A percentile compares a stretch with the other conserved stretches of the same genome.
Evolutionary conservation across 2,329 filamentous ascomycete genomes (phyloP).

Genomic region (Xylaria sp.): DNA sequence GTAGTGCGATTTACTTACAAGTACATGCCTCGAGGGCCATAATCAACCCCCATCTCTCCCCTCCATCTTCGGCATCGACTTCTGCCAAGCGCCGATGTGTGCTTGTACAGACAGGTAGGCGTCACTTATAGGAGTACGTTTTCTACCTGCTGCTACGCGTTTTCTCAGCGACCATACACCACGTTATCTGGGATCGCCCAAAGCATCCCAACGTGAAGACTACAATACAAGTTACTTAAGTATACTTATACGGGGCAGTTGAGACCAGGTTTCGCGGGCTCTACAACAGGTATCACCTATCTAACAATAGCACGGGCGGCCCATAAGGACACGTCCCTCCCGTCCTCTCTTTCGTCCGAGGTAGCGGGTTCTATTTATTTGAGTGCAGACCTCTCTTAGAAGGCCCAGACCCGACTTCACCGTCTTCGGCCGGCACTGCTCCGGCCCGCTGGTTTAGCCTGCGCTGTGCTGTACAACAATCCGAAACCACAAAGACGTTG

Average conservation of each 20-base stretch:
- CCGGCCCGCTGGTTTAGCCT: conserved; percentile 5
- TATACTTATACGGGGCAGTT: too few species aligned
- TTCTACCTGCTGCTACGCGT: too few species aligned
- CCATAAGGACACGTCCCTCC: background rate
- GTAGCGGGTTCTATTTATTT: background rate
- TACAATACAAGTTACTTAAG: too few species aligned
- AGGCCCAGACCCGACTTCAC: too few species aligned
- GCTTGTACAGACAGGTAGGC: background rate
- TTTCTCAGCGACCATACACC: too few species aligned
- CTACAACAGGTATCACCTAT: conserved; percentile 1
- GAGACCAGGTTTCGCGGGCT: too few species aligned
- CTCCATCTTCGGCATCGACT: conserved; percentile 5
- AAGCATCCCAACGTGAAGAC: too few species aligned
- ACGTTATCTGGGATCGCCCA: too few species aligned
- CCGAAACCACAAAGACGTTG: background rate
- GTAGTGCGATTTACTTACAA: too few species aligned
- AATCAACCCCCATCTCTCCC: background rate
- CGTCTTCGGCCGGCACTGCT: conserved; percentile 13
- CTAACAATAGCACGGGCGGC: conserved; percentile 27
- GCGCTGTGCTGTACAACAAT: conserved; percentile 11
- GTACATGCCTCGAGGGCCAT: conserved; percentile 10
- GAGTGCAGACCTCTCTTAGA: background rate
- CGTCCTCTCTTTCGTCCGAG: background rate
- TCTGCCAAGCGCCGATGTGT: conserved; percentile 22
- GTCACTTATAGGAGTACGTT: background rate